Evolutionary conservation across 2,329 filamentous ascomycete species (phyloP), one percentile per base, ranked within the genome.

Genomic region (Cordyceps militaris): DNA sequence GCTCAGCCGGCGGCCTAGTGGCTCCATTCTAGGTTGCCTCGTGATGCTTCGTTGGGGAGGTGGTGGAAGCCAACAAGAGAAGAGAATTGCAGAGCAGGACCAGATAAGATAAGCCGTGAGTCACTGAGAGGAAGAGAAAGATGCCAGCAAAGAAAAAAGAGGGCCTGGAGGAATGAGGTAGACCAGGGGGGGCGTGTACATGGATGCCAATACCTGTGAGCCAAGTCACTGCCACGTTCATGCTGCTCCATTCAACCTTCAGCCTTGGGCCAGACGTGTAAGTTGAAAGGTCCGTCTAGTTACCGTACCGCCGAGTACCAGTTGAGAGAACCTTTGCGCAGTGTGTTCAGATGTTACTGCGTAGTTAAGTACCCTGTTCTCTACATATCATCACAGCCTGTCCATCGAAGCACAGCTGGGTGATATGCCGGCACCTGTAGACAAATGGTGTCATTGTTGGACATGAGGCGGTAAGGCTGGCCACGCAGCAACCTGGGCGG

Each of bases 121-220:
- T 53, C 50, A 53, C 40, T 30, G 16, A 8, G 13, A 32, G 14
- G 28, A 14, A 10, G 16, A 32, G 3, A 14, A 13, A 11, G 44
- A 11, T 38, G 50, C 46, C 46, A 48, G 19, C 46, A 30, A 53
- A 44, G 32, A 14, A 32, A 51, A 51, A 53, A 53, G 50, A 53
- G 50, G 38, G 38, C 50, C 38, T 43, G 23, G 32, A 30, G 23
- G 8, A 13, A 50, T 16, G 16, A 47, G 24, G 8, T 28, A 26
- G 34, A 34, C 38, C 24, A 26, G 42, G 50, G 50, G 50, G 23
- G 50, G 50, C 24, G 50, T 53, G 50, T 53, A 42, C 38, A 43
- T 53, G 36, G 19, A 38, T 3, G 7, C 10, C 4, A 23, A 53
- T 53, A 32, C 50, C 34, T 43, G 50, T 11, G 23, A 36, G 3